Base-by-base conservation (phyloP, 2,329 filamentous ascomycete species). In the Ophiostoma sp. region DNA sequence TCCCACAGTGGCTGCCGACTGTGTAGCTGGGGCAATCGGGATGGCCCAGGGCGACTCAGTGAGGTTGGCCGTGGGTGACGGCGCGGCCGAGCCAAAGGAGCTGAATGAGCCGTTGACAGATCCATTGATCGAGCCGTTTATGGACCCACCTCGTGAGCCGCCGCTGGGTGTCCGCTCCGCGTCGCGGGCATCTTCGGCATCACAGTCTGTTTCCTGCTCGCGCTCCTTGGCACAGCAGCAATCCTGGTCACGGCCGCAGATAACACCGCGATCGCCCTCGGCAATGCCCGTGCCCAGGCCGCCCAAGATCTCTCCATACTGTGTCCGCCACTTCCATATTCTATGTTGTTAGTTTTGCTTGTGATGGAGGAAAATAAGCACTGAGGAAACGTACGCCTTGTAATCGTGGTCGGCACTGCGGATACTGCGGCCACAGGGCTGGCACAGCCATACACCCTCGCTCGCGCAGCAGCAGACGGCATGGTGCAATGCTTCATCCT, bases 261-360 rank as follows among this genome's bases (percentile, higher is more conserved):
- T 89, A 17, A 97, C 93, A 39, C 93, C 94, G 75, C 94, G 90
- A 76, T 93, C 89, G 41, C 93, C 93, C 75, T 96, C 92, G 62
- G 93, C 93, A 39, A 96, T 92, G 5, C 94, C 94, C 0, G 91
- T 94, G 33, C 93, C 93, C 0, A 96, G 83, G 2, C 92, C 92
- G 27, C 88, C 89, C 2, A 94, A 90, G 0, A 92, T 88, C 74
- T 92, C 90, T 20, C 89, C 90, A 78, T 97, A 97, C 33, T 92
- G 88, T 57, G 87, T 92, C 68, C 94, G 89, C 94, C 94, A 97
- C 72, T 88, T 90, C 93, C 94, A 97, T 69, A 94, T 92, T 4
- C 86, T 88, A 71, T 8, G 10, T 72, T 68, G 69, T 72, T 33
- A 70, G 72, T 33, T 6, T 11, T 11, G 20, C 3, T 41, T 41